Evolutionary conservation across 495 filamentous ascomycete species (phyloP).

Genomic region (Neurospora africana): DNA sequence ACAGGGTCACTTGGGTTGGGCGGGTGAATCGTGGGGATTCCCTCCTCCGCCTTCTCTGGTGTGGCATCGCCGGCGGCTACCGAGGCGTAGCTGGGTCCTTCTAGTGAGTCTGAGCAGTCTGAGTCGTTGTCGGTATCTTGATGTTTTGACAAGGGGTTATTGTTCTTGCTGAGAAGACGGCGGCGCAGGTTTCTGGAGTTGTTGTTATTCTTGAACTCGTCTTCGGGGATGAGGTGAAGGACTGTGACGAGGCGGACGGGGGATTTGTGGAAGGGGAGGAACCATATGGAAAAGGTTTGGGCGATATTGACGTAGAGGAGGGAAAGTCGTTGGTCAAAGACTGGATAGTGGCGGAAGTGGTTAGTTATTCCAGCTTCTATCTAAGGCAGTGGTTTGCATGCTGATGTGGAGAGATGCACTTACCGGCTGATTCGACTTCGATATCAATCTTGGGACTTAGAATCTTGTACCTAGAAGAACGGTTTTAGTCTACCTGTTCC

Average conservation of each 20-base stretch:
- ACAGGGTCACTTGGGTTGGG: not conserved
- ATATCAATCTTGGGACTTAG: constrained; percentile 64
- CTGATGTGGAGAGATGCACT: constrained; percentile 7
- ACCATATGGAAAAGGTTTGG: constrained; percentile 67
- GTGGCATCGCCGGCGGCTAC: constrained; percentile 7
- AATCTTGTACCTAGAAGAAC: constrained; percentile 45
- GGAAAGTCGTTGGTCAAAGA: constrained; percentile 53
- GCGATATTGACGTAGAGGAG: constrained; percentile 59
- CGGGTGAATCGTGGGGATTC: not conserved
- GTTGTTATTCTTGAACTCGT: constrained; percentile 8
- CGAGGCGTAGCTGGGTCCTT: constrained; percentile 13
- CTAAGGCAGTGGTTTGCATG: not conserved
- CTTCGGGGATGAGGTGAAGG: constrained; percentile 45
- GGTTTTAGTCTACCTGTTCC: not conserved
- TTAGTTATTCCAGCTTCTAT: not conserved
- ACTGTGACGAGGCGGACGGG: constrained; percentile 62
- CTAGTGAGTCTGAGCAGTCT: not conserved
- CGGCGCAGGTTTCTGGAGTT: not conserved
- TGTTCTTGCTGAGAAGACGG: not conserved
- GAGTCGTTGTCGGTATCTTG: not conserved
- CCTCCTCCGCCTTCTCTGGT: not conserved
- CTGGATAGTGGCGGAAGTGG: constrained; percentile 22
- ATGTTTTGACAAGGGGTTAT: not conserved
- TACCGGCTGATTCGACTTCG: constrained; percentile 59
- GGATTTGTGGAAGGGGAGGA: constrained; percentile 61